Evolutionary conservation across 345 rosid genomes (phyloP), one percentile per base, ranked within the genome.

Genomic region (Rhodomyrtus tomentosa): DNA sequence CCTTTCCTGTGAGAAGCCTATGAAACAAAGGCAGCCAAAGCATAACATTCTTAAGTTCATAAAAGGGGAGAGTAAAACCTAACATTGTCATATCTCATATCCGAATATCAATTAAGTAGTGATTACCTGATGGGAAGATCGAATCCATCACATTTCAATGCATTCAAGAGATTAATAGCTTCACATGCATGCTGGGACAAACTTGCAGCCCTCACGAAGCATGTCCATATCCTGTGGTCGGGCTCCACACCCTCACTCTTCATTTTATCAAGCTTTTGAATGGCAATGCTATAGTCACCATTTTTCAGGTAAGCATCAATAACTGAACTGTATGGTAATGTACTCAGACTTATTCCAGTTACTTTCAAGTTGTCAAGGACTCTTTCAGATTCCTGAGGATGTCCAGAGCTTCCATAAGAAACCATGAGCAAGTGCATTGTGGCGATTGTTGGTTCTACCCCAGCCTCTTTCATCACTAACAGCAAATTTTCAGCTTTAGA

Each of bases 351-450:
- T 54, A 92, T 81, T 51, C 93, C 95, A 59, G 89, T 89, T 89
- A 90, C 96, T 90, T 92, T 94, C 89, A 96, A 89, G 89, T 91
- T 93, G 54, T 81, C 85, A 13, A 96, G 94, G 81, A 96, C 94
- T 59, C 93, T 92, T 87, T 95, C 99, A 54, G 98, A 98, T 89
- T 95, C 95, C 85, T 91, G 89, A 52, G 99, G 99, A 84, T 92
- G 91, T 82, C 98, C 98, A 79, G 97, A 92, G 87, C 96, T 89
- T 56, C 99, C 92, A 92, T 96, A 94, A 54, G 98, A 94, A 58
- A 94, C 92, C 98, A 96, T 95, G 83, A 96, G 96, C 90, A 96
- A 88, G 91, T 96, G 99, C 99, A 95, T 94, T 85, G 99, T 95
- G 76, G 99, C 95, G 88, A 90, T 85, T 40, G 89, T 92, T 59